Conservation (phyloP, 129 eudicot genomes). For the Tagetes patula region DNA sequence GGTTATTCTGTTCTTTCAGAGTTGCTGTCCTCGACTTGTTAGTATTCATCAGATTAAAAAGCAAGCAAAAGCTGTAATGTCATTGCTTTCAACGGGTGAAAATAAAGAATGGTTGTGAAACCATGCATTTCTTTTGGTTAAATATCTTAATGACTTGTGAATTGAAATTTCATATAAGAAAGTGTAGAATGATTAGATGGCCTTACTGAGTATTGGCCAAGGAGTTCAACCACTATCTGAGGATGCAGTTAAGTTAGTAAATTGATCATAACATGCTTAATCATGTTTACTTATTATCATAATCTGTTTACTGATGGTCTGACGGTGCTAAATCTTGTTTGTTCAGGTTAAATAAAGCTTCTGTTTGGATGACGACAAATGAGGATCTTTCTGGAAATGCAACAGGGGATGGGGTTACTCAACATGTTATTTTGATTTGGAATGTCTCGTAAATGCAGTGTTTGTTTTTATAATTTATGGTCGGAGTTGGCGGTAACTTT, state of each 20-base stretch:
- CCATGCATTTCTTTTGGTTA: background rate
- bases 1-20: no score
- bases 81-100: conserved; percentile 1
- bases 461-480: background rate
- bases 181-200: background rate
- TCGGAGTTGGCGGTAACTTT: background rate
- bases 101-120: background rate
- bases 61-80: background rate
- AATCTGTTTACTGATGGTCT: background rate
- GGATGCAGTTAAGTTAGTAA: background rate
- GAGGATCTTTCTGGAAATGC: conserved; percentile 7
- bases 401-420: background rate
- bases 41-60: background rate
- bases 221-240: background rate
- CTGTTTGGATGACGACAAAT: background rate
- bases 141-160: background rate
- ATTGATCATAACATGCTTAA: background rate
- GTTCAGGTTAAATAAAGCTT: conserved; percentile 23
- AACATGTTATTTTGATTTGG: background rate
- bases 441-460: background rate
- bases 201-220: background rate
- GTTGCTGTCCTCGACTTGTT: background rate
- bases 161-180: background rate
- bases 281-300: background rate
- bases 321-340: conserved; percentile 11